A percentile compares a stretch with the other conserved stretches of the same genome.
Conservation (phyloP, 2,329 filamentous ascomycete species). For the Diplodia mutila region DNA sequence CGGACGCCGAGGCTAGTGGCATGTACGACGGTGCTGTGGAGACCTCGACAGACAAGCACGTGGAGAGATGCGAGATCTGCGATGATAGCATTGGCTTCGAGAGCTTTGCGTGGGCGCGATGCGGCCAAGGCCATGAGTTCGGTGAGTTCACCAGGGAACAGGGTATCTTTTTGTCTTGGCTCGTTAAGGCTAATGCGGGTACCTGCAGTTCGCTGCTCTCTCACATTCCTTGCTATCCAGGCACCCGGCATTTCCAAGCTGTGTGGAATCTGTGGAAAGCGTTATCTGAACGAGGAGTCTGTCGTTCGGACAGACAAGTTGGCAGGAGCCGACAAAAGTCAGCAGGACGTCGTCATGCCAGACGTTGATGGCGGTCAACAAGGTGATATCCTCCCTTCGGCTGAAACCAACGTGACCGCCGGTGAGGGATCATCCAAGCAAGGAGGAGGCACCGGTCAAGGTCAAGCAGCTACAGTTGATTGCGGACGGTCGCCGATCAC, state of each 20-base stretch:
- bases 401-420: conserved; percentile 12
- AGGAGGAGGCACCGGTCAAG: conserved; percentile 2
- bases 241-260: conserved; percentile 57
- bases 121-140: conserved; percentile 57
- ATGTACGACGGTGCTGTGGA: conserved; percentile 3
- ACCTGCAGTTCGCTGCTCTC: conserved; percentile 52
- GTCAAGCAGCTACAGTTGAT: background rate
- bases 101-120: conserved; percentile 52
- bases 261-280: conserved; percentile 57
- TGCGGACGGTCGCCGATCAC: conserved; percentile 26
- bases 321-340: background rate
- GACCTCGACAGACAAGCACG: conserved; percentile 27
- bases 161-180: background rate
- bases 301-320: conserved; percentile 28
- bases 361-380: conserved; percentile 12
- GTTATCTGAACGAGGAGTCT: conserved; percentile 53
- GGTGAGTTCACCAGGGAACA: conserved; percentile 38
- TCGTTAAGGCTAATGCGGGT: background rate
- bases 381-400: background rate
- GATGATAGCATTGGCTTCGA: conserved; percentile 52
- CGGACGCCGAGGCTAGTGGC: conserved; percentile 4
- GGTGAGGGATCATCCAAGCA: conserved; percentile 16
- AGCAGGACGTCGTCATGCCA: conserved; percentile 12
- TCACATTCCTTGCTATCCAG: conserved; percentile 61
- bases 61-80: conserved; percentile 60